These are phyloP conservation scores for Lactarius akahatsu DNA, from an alignment of 768 basidiomycete species.

Conservation along the genomic window DNA sequence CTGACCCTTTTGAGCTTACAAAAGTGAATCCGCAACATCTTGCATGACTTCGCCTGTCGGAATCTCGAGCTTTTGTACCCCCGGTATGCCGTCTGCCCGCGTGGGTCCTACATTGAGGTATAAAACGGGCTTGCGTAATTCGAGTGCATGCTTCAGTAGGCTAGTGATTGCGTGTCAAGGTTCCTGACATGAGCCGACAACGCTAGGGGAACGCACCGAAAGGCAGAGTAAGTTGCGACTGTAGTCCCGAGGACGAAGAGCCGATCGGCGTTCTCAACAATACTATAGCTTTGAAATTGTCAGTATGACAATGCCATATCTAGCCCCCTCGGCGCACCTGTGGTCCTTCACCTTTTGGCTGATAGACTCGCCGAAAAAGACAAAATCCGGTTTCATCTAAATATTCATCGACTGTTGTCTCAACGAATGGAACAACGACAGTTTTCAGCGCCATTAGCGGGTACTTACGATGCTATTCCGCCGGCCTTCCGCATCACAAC, in stretches of 20 bases:
- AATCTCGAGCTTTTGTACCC: constrained; percentile 78
- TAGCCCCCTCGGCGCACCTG: constrained; percentile 48
- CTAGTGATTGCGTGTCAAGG: constrained; percentile 38
- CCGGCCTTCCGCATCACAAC: constrained; percentile 59
- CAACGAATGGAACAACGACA: neutral
- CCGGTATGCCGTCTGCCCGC: constrained; percentile 69
- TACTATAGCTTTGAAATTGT: constrained; percentile 45
- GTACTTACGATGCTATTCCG: constrained; percentile 56
- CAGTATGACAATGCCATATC: constrained; percentile 14
- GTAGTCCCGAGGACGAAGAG: constrained; percentile 87
- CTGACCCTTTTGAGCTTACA: constrained; percentile 47
- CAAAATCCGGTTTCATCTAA: constrained; percentile 77
- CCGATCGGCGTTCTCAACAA: constrained; percentile 60
- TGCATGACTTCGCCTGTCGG: constrained; percentile 70
- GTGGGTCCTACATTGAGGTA: constrained; percentile 88
- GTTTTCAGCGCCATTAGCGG: constrained; percentile 25
- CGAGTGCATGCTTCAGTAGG: constrained; percentile 75
- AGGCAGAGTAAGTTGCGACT: constrained; percentile 91
- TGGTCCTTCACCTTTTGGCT: constrained; percentile 57
- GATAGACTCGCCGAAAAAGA: constrained; percentile 93
- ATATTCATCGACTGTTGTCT: neutral
- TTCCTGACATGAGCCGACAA: neutral
- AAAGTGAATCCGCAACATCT: constrained; percentile 55
- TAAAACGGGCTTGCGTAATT: constrained; percentile 72
- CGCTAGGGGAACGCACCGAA: constrained; percentile 49